Percentiles rank a stretch among this genome's conserved stretches.
Evolutionary conservation across 176 grass and related monocot species (phyloP).

Genomic region (Themeda triandra): DNA sequence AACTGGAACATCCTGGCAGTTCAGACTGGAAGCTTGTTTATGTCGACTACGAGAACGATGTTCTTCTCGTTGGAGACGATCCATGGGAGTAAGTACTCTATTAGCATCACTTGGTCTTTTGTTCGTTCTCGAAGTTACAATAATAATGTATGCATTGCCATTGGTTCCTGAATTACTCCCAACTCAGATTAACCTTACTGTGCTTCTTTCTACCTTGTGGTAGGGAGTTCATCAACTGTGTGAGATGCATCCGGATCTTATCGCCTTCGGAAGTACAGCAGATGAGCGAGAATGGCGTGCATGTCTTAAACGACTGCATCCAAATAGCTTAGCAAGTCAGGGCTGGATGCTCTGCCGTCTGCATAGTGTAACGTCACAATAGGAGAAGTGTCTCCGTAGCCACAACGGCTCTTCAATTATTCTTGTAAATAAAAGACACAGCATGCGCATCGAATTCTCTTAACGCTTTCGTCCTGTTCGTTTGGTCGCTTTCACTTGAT

Average conservation of each 20-base stretch:
- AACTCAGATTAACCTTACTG: neutral
- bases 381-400: neutral
- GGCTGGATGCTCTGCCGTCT: neutral
- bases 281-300: constrained; percentile 84
- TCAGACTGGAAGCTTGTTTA: constrained; percentile 98
- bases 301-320: constrained; percentile 64
- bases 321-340: constrained; percentile 36
- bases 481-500: too few species aligned
- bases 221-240: constrained; percentile 94
- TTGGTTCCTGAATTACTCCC: neutral
- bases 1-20: constrained; percentile 68
- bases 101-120: neutral
- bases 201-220: neutral
- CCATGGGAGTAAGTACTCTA: constrained; percentile 84
- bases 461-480: too few species aligned
- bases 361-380: constrained; percentile 4
- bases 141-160: neutral
- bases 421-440: constrained; percentile 13
- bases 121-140: neutral
- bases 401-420: neutral
- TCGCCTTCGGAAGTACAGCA: constrained; percentile 88
- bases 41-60: constrained; percentile 93
- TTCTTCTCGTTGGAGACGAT: constrained; percentile 94
- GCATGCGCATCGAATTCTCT: neutral
- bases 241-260: constrained; percentile 85